Evolutionary conservation across 2,329 filamentous ascomycete species (phyloP).

Genomic region (Apiospora malaysiana): DNA sequence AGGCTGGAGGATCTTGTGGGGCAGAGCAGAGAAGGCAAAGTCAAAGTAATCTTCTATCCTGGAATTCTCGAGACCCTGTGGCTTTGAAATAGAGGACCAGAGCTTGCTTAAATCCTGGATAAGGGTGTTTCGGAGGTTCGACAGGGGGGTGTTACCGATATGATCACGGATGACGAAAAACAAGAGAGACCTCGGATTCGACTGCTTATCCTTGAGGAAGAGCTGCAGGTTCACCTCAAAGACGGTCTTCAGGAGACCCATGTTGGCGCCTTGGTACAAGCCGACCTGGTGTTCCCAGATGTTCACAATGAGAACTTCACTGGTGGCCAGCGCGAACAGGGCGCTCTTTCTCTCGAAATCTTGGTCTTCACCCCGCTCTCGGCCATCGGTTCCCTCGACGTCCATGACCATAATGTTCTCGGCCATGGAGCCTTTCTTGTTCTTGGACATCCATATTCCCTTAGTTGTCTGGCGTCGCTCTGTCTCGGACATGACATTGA

Average conservation of each 20-base stretch:
- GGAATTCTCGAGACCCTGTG: slow-evolving; percentile 83
- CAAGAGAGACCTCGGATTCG: slow-evolving; percentile 85
- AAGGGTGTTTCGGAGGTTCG: slow-evolving; percentile 88
- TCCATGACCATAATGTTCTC: slow-evolving; percentile 99
- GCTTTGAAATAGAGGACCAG: slow-evolving; percentile 93
- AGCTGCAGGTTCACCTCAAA: slow-evolving; percentile 98
- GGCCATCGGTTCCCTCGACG: slow-evolving; percentile 95
- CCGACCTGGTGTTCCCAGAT: slow-evolving; percentile 99
- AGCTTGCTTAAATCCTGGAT: slow-evolving; percentile 90
- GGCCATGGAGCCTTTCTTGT: slow-evolving; percentile 83
- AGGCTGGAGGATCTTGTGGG: slow-evolving; percentile 95
- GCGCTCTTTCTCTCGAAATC: slow-evolving; percentile 99
- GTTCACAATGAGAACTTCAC: slow-evolving; percentile 97
- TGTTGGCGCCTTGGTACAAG: slow-evolving; percentile 97
- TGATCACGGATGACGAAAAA: slow-evolving; percentile 99
- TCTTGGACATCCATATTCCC: slow-evolving; percentile 99
- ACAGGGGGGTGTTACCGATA: slow-evolving; percentile 86
- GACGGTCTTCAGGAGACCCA: slow-evolving; percentile 97
- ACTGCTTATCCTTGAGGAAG: slow-evolving; percentile 95
- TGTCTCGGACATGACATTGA: slow-evolving; percentile 96
- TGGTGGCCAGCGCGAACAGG: slow-evolving; percentile 94
- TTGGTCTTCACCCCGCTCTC: slow-evolving; percentile 96
- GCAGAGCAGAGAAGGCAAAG: slow-evolving; percentile 93
- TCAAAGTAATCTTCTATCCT: slow-evolving; percentile 98
- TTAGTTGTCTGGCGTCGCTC: slow-evolving; percentile 97